Percentiles rank a stretch among this genome's conserved stretches.
Conservation (phyloP, 306 rosid genomes). For the Pterocarpus santalinus region DNA sequence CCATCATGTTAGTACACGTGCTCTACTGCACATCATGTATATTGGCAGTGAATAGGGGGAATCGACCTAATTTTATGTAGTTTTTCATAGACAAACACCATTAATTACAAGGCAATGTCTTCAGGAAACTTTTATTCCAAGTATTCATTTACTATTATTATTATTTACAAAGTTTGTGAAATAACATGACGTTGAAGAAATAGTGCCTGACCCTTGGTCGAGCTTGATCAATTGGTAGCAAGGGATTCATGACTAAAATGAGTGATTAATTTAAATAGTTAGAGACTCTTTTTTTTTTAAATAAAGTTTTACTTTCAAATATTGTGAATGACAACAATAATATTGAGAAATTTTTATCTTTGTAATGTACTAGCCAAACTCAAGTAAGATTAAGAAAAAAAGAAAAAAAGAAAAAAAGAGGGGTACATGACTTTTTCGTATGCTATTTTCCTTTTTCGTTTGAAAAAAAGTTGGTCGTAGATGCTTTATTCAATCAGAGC, state of each 20-base stretch:
- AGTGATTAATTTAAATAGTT: too few species aligned
- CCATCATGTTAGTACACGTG: slow-evolving; percentile 17
- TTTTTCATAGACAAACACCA: not conserved
- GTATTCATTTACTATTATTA: not conserved
- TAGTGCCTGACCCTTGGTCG: not conserved
- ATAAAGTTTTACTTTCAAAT: too few species aligned
- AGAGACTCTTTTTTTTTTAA: too few species aligned
- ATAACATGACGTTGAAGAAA: not conserved
- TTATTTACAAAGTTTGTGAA: not conserved
- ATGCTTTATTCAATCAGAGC: not conserved
- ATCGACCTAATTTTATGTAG: not conserved
- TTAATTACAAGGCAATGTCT: slow-evolving; percentile 13
- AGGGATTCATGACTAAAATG: too few species aligned
- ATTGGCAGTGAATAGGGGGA: not conserved
- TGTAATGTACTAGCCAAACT: too few species aligned
- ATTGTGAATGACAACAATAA: too few species aligned
- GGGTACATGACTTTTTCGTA: not conserved
- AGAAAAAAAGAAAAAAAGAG: too few species aligned
- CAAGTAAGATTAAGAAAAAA: too few species aligned
- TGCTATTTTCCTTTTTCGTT: not conserved
- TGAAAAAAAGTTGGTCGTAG: not conserved
- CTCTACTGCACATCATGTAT: slow-evolving; percentile 5
- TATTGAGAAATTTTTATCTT: too few species aligned
- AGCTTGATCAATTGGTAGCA: not conserved
- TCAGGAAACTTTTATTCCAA: not conserved